Base-by-base conservation (phyloP, 805 yeast species). In the Wickerhamomyces queroliae region DNA sequence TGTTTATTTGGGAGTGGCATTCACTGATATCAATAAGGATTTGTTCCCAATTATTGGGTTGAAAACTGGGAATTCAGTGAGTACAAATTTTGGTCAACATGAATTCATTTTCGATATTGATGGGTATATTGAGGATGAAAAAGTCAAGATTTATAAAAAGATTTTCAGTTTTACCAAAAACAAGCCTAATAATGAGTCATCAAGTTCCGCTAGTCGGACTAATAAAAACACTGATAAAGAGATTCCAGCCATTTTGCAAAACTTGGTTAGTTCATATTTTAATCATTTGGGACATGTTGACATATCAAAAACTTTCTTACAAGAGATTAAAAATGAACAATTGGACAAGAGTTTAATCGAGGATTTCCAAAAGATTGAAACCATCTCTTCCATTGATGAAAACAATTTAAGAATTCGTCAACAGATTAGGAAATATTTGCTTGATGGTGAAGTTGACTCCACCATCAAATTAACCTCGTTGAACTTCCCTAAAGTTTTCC, bases 51-150 rank as follows among this genome's bases (percentile, higher is more conserved):
- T 60, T 6, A 57, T 66, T 42, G 53, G 78, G 46, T 46, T 73
- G 18, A 61, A 59, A 43, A 55, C 57, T 13, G 66, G 67, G 3
- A 57, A 58, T 37, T 47, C 63, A 3, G 47, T 64, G 0, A 45
- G 49, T 12, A 58, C 68, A 4, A 65, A 65, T 44, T 65, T 66
- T 51, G 70, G 80, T 10, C 67, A 76, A 3, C 68, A 66, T 39
- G 79, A 74, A 37, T 83, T 83, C 55, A 61, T 66, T 38, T 83
- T 73, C 51, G 83, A 83, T 53, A 78, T 83, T 42, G 65, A 68
- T 31, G 67, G 69, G 29, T 78, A 79, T 54, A 69, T 77, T 28
- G 58, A 63, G 20, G 59, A 59, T 11, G 67, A 71, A 59, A 80
- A 78, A 46, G 46, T 51, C 9, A 51, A 47, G 34, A 52, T 69